Base-by-base conservation (phyloP, 306 rosid species). In the Castanea sativa region DNA sequence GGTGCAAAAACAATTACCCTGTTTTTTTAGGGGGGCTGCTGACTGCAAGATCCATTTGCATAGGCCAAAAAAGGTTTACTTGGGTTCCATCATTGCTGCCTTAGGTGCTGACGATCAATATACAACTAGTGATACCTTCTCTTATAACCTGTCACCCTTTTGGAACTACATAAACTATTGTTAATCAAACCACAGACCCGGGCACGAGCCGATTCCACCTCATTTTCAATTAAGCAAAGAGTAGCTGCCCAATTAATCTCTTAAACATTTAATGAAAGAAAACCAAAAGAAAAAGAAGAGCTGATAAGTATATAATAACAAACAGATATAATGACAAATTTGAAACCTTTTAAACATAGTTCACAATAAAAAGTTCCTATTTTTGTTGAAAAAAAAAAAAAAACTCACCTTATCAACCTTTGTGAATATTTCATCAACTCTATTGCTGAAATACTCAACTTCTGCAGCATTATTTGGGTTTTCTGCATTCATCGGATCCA, bases 331-430 rank as follows among this genome's bases (percentile, higher is more conserved):
- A 61, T 33, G n/a, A 63, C 1, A 2, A 49, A 52, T 52, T 30
- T 43, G 27, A 23, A 61, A 21, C 23, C 23, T n/a, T 59, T 60
- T 65, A 67, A 77, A 65, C 52, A 79, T 3, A 14, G 25, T 20
- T 74, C 53, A 5, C 1, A 29, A 29, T 72, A 27, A 3, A n/a
- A 45, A 16, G 18, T 35, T 15, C 53, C 53, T 49, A 49, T 49
- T 12, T 49, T 49, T 49, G 53, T 49, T 3, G n/a, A 27, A 10
- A 59, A 38, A 38, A 32, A 32, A 4, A 32, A 33, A 41, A 8
- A 64, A 60, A 32, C 83, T 69, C 53, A 92, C 93, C 90, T 76
- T 76, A 29, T 84, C 81, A 63, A 92, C 85, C 61, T 58, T 79
- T 20, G 69, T 20, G 45, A 53, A 73, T 45, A 86, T 79, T 81